Evolutionary conservation across 1,284 basidiomycete genomes (phyloP).

Genomic region (Fomitopsis schrenkii): DNA sequence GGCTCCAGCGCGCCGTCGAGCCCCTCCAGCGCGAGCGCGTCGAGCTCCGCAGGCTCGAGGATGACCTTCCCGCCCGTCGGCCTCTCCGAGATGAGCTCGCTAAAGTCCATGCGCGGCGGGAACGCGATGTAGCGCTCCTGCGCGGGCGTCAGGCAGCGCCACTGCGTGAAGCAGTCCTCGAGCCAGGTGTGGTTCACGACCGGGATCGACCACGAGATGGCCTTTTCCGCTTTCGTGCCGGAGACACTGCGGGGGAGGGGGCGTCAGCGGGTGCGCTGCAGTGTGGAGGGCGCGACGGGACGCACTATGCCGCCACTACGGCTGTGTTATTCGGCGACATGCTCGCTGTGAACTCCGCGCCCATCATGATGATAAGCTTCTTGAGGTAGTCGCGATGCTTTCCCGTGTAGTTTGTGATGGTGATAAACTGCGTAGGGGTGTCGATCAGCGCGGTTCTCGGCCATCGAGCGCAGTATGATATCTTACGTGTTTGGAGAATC

Average conservation of each 20-base stretch:
- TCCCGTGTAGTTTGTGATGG: slow-evolving; percentile 86
- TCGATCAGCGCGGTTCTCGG: background rate
- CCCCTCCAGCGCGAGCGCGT: slow-evolving; percentile 21
- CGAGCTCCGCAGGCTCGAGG: slow-evolving; percentile 28
- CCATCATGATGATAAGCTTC: slow-evolving; percentile 73
- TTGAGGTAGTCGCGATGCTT: slow-evolving; percentile 83
- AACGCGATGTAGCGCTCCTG: slow-evolving; percentile 65
- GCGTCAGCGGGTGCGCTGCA: background rate
- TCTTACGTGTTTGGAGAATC: slow-evolving; percentile 37
- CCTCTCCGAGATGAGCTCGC: slow-evolving; percentile 51
- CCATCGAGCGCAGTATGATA: background rate
- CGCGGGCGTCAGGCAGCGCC: slow-evolving; percentile 62
- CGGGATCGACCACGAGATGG: slow-evolving; percentile 76
- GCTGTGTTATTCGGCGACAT: slow-evolving; percentile 75
- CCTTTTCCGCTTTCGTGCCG: slow-evolving; percentile 75
- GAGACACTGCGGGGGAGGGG: slow-evolving; percentile 38
- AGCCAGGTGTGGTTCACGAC: slow-evolving; percentile 89
- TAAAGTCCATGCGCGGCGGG: slow-evolving; percentile 65
- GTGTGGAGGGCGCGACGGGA: background rate
- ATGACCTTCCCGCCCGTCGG: slow-evolving; percentile 35
- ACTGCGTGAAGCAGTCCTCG: slow-evolving; percentile 81
- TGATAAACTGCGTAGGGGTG: slow-evolving; percentile 53
- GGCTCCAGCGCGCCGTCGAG: slow-evolving; percentile 6
- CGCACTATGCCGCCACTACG: slow-evolving; percentile 80
- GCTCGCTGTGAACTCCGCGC: slow-evolving; percentile 76